Evolutionary conservation across 768 basidiomycete genomes (phyloP), one percentile per base, ranked within the genome.

Genomic region (Boletus fagicola): DNA sequence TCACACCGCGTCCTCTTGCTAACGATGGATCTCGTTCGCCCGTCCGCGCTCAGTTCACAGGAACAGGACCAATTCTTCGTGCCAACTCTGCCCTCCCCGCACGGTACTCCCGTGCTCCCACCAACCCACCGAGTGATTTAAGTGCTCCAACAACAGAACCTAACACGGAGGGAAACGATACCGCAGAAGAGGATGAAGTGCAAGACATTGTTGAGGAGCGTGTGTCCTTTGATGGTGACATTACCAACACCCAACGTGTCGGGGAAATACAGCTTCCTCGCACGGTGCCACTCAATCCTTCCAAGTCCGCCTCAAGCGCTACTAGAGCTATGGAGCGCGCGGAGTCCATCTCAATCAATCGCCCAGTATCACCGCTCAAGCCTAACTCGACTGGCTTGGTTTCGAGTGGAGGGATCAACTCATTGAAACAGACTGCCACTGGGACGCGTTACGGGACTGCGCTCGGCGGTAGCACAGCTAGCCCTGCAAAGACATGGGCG

Each of bases 391-490:
- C 70, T 12, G 68, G 70, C 9, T 9, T 43, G 20, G 39, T 53
- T 48, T 30, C 58, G 11, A 47, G 24, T n/a, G 59, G 52, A 38
- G 62, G 43, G 4, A 58, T 53, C 11, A 47, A 48, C 30, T 70
- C 80, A 1, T 58, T 84, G 56, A 68, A 67, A 18, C 74, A 80
- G 43, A 80, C 75, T 1, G 57, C 74, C 28, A 88, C 88, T 4
- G 89, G 89, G 28, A 85, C 84, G 18, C 78, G 86, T 28, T 89
- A 88, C 63, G 87, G 88, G 12, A 72, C 75, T 16, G 85, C 82
- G 0, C 74, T 88, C 11, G 71, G 74, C 8, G 75, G 76, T 31
- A 76, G 76, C 5, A 74, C 76, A 13, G 71, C 70, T 12, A 73
- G 72, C 30, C 74, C 78, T 31, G 75, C 76, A 11, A 78, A 72